Evolutionary conservation across 441 rosid genomes (phyloP), one percentile per base, ranked within the genome.

Genomic region (Kokia cookei): DNA sequence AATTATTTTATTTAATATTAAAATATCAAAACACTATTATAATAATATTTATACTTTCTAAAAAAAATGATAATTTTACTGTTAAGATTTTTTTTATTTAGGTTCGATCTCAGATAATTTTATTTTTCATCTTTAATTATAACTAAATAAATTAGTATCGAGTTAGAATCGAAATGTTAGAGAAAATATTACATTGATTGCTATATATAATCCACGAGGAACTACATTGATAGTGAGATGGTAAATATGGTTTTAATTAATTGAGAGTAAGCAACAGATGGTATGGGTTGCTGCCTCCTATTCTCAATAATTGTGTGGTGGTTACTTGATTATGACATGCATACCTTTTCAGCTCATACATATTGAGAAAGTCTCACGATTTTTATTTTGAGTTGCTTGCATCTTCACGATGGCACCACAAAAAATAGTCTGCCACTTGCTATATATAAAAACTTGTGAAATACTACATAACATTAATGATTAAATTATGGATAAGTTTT

Each of bases 31-130:
- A 6, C 4, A 29, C 4, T 2, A 27, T 3, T 27, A 27, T 4
- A 29, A 29, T 29, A 29, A 32, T 32, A 32, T 32, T 32, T 32
- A 32, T 32, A 32, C 5, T 32, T 32, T 32, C 6, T 32, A 32
- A 32, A 32, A 32, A 32, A 5, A 1, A 32, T 1, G 37, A 0
- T 4, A 32, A 32, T 32, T 32, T 32, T 32, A 32, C 0, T 32
- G 0, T 32, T 0, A 32, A 4, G 0, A 32, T 4, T 32, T 32
- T 4, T 32, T 32, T 4, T 0, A 32, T 4, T 4, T 32, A 32
- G 0, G 0, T 32, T 5, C 0, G 1, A 32, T 5, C 0, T 32
- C 7, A 32, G 1, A 32, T 0, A 32, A 1, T 1, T 0, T 32
- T 1, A 32, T 32, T 32, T 0, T 32, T 32, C 6, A 32, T 5